A percentile compares a stretch with the other conserved stretches of the same genome.
These are phyloP conservation scores for Pleurotus giganteus DNA, from an alignment of 768 basidiomycete genomes.

Conservation along the genomic window DNA sequence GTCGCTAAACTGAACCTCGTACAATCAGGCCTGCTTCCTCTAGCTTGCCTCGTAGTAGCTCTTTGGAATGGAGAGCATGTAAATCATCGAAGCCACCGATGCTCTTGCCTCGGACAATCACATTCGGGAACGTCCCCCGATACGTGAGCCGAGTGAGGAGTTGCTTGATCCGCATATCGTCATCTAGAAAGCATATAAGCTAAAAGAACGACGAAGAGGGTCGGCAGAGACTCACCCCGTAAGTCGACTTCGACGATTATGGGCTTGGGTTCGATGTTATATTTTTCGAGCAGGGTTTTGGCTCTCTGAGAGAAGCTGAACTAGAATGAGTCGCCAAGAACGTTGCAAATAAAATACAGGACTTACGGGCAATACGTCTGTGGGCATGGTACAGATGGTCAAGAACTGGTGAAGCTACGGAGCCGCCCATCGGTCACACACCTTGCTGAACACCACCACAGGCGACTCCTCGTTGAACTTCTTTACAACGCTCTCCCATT, in stretches of 20 bases:
- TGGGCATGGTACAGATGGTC: not conserved
- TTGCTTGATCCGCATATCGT: conserved; percentile 59
- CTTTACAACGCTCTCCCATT: conserved; percentile 43
- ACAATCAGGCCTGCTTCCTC: conserved; percentile 45
- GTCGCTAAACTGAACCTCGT: conserved; percentile 12
- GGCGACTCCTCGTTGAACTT: conserved; percentile 52
- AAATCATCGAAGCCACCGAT: conserved; percentile 70
- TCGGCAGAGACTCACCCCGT: conserved; percentile 42
- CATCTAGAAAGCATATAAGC: conserved; percentile 39
- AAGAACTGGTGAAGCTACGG: not conserved
- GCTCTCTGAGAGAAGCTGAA: conserved; percentile 57
- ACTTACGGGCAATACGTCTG: conserved; percentile 78
- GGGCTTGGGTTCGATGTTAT: conserved; percentile 62
- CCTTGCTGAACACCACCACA: conserved; percentile 82
- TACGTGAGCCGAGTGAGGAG: conserved; percentile 65
- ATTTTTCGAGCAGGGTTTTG: conserved; percentile 59
- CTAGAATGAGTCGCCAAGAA: not conserved
- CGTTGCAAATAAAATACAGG: not conserved
- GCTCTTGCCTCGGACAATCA: conserved; percentile 60
- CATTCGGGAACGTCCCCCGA: conserved; percentile 74
- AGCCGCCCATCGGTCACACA: conserved; percentile 26
- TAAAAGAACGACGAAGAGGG: not conserved
- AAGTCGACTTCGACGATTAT: conserved; percentile 75
- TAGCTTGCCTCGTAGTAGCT: conserved; percentile 41
- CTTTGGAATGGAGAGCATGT: conserved; percentile 46